These are phyloP conservation scores for Naganishia friedmannii DNA, from an alignment of 768 basidiomycete species.

Conservation along the genomic window DNA sequence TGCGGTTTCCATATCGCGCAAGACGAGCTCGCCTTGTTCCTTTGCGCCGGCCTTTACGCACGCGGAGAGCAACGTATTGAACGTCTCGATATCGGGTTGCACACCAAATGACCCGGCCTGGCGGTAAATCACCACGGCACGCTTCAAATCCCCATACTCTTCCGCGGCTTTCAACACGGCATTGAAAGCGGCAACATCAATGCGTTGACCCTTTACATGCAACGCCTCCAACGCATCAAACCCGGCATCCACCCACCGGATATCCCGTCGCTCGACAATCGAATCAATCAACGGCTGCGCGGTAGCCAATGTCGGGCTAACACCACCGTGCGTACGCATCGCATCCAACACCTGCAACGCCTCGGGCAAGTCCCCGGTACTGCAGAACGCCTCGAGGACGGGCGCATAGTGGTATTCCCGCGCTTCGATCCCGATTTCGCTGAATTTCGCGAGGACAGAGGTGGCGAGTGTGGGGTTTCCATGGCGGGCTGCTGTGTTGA, in stretches of 20 bases:
- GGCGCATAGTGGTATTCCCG: conserved; percentile 75
- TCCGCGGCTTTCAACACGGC: conserved; percentile 66
- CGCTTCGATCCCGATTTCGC: conserved; percentile 56
- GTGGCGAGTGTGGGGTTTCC: conserved; percentile 70
- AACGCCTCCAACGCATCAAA: conserved; percentile 67
- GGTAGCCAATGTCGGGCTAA: conserved; percentile 59
- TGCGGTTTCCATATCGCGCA: conserved; percentile 62
- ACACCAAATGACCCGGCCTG: conserved; percentile 60
- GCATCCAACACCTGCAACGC: conserved; percentile 62
- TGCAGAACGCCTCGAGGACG: conserved; percentile 70
- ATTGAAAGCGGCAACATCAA: conserved; percentile 66
- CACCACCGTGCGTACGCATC: conserved; percentile 60
- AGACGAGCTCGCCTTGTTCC: conserved; percentile 65
- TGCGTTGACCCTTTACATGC: conserved; percentile 56
- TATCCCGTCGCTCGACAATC: conserved; percentile 57
- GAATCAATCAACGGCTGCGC: conserved; percentile 59
- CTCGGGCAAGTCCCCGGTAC: conserved; percentile 60
- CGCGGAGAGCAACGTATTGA: conserved; percentile 66
- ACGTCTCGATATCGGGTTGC: conserved; percentile 64
- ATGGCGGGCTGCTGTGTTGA: conserved; percentile 69
- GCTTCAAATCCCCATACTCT: conserved; percentile 65
- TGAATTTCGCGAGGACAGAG: conserved; percentile 63
- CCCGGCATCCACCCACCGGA: conserved; percentile 59
- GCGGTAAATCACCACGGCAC: conserved; percentile 74
- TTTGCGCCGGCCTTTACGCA: conserved; percentile 64